Conservation (phyloP, 768 basidiomycete genomes). For the Tephrocybe sp. region DNA sequence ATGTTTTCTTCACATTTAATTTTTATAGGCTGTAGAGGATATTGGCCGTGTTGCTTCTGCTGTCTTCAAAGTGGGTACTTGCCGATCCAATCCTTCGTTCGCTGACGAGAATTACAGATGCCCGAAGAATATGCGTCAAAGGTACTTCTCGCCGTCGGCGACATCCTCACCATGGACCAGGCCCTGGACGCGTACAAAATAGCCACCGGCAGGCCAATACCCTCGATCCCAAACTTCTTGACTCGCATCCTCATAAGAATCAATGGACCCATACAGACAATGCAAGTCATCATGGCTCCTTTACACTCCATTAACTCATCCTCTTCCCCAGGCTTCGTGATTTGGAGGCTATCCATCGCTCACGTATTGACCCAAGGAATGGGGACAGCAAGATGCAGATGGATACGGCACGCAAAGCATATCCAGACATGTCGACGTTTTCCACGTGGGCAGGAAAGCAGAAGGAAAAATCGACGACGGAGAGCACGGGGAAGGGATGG, state of each 20-base stretch:
- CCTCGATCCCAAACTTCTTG: conserved; percentile 26
- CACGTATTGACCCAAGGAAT: conserved; percentile 12
- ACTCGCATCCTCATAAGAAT: conserved; percentile 23
- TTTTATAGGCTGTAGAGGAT: conserved; percentile 28
- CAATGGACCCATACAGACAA: conserved; percentile 26
- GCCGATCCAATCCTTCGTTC: too few species aligned
- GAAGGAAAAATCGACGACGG: not conserved
- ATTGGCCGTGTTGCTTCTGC: conserved; percentile 33
- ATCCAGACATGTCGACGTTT: conserved; percentile 27
- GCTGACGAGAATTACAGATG: conserved; percentile 16
- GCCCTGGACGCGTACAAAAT: conserved; percentile 25
- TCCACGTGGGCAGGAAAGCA: conserved; percentile 23
- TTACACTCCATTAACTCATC: not conserved
- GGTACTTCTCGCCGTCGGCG: conserved; percentile 27
- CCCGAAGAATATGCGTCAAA: conserved; percentile 22
- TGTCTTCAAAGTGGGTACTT: conserved; percentile 29
- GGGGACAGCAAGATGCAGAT: conserved; percentile 22
- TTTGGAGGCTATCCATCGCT: conserved; percentile 25
- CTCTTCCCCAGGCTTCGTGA: conserved; percentile 20
- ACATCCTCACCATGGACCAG: conserved; percentile 26
- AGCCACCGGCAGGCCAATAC: conserved; percentile 25
- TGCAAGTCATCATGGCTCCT: too few species aligned
- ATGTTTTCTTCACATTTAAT: not conserved
- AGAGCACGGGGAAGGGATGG: conserved; percentile 20
- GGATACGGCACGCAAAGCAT: conserved; percentile 18